These are phyloP conservation scores for Aegilops umbellulata DNA, from an alignment of 176 grass and related monocot species.

Conservation along the genomic window DNA sequence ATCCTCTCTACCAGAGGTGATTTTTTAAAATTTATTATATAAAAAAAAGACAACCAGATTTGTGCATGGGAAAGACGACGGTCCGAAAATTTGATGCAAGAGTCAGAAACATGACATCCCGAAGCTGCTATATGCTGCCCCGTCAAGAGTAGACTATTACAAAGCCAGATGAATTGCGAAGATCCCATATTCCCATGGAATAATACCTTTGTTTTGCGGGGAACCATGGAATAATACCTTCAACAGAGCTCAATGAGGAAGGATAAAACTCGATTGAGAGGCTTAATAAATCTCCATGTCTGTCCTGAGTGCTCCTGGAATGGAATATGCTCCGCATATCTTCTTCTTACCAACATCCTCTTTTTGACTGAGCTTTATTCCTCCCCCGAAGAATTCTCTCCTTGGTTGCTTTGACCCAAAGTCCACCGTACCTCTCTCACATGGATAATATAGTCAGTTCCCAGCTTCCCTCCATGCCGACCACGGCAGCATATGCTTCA, in stretches of 20 bases:
- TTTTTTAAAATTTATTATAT: too few species aligned
- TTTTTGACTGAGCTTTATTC: not conserved
- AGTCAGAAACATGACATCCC: too few species aligned
- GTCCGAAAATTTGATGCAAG: too few species aligned
- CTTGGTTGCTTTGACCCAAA: not conserved
- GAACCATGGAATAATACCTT: too few species aligned
- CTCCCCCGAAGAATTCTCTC: too few species aligned
- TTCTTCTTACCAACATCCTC: not conserved
- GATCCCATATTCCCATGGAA: not conserved
- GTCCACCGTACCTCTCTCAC: too few species aligned
- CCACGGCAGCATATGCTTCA: slow-evolving; percentile 42
- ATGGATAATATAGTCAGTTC: not conserved
- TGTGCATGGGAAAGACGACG: too few species aligned
- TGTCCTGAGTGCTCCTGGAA: not conserved
- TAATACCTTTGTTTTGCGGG: too few species aligned
- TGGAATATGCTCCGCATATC: slow-evolving; percentile 27
- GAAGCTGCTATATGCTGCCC: too few species aligned
- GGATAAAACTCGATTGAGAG: not conserved
- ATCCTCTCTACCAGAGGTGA: too few species aligned
- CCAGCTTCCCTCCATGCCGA: not conserved
- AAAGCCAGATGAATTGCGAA: not conserved
- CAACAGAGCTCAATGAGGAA: not conserved
- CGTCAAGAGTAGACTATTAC: too few species aligned
- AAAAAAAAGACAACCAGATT: too few species aligned
- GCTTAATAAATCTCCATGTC: not conserved